Evolutionary conservation across 192 early-diverging fungal genomes (phyloP), one percentile per base, ranked within the genome.

Genomic region (Coemansia biformis): DNA sequence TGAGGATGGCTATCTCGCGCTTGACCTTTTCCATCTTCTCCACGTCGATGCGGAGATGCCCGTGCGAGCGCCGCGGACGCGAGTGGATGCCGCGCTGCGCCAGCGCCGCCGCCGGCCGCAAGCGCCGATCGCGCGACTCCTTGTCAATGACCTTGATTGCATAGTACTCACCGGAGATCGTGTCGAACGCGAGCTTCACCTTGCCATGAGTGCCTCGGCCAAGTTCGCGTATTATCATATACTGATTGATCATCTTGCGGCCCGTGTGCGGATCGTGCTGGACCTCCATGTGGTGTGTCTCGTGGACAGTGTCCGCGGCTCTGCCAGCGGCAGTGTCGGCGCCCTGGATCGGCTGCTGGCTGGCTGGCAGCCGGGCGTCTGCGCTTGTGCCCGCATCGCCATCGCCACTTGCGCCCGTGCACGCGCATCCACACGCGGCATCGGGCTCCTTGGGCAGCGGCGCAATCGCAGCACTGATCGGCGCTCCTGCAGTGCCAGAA

Each of bases 151-250:
- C 54, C 43, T 79, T 61, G 74, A 82, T 69, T 51, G 77, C 76
- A 38, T 66, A 78, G 41, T 66, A 75, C 41, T 90, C 81, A 30
- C 85, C 85, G 6, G 86, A 86, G n/a, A 85, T 78, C 3, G 79
- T 80, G 70, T 96, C 90, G 23, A 81, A 79, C 28, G 81, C 86
- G 19, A 96, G 79, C 64, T 95, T 94, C 34, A 98, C 95, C 70
- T 96, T 96, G 31, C 95, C 95, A 51, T 98, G 92, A 8, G 88
- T 86, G 29, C 95, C 95, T 19, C 93, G 77, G 8, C 95, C 95
- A 10, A 98, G 75, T 63, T 95, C 91, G 39, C 77, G 75, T 8
- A 96, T 62, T 9, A 98, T 81, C 77, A 92, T 85, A 68, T 94
- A 98, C 45, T 94, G 81, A 69, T 98, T 98, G 57, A 98, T 89